phyloP scores from a whole-genome alignment of 2,329 filamentous ascomycete species.

The Xylariales sp. region DNA sequence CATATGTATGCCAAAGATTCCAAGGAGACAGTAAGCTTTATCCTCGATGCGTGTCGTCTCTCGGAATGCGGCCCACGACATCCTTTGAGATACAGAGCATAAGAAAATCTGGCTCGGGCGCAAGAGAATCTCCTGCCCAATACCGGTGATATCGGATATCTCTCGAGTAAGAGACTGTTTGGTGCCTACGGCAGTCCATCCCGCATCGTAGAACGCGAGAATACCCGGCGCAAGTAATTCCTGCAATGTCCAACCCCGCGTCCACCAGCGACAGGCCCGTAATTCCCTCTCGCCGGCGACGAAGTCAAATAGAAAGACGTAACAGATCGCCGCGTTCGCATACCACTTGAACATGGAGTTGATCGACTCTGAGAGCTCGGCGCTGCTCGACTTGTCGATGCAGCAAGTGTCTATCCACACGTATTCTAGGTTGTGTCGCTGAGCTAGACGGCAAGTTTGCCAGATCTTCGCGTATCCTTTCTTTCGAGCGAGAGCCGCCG shows the following conservation, averaged over 20 bases:
- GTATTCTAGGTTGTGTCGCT: constrained; percentile 30
- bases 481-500: constrained; percentile 2
- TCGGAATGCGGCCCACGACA: constrained; percentile 44
- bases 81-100: constrained; percentile 35
- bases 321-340: constrained; percentile 36
- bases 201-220: constrained; percentile 38
- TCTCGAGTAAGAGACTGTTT: constrained; percentile 30
- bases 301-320: constrained; percentile 39
- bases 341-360: constrained; percentile 44
- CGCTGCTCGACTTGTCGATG: constrained; percentile 43
- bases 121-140: constrained; percentile 31
- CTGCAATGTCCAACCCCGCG: constrained; percentile 43
- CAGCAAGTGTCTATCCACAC: constrained; percentile 44
- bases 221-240: constrained; percentile 39
- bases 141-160: constrained; percentile 36
- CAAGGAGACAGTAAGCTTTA: constrained; percentile 46
- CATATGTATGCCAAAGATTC: constrained; percentile 46
- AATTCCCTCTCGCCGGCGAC: constrained; percentile 27
- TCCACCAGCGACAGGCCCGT: constrained; percentile 38
- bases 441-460: constrained; percentile 36
- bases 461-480: constrained; percentile 36
- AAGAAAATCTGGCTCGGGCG: constrained; percentile 17
- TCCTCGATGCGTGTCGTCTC: constrained; percentile 45
- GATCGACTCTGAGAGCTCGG: constrained; percentile 42
- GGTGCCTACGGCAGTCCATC: constrained; percentile 38